These are phyloP conservation scores for Pseudozyma sp. DNA, from an alignment of 1,284 basidiomycete genomes.

Conservation along the genomic window DNA sequence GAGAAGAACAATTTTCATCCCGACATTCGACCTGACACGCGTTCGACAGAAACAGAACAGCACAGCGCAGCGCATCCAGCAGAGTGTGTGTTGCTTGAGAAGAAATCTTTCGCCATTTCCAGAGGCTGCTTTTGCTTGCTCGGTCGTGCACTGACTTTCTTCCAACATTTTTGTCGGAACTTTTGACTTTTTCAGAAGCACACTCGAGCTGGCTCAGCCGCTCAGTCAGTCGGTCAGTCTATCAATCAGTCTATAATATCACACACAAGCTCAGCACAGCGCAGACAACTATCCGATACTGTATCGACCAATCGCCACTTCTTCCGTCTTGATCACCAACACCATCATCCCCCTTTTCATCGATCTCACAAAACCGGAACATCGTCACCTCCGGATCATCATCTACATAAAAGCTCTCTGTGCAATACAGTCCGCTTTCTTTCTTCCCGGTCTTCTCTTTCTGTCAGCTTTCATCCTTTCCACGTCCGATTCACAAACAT, in stretches of 20 bases:
- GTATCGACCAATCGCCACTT: slow-evolving; percentile 4
- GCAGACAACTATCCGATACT: neutral
- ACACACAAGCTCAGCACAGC: no score
- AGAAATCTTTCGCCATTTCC: slow-evolving; percentile 13
- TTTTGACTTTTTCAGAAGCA: neutral
- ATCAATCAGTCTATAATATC: no score
- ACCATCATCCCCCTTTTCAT: slow-evolving; percentile 1
- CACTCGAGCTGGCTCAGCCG: neutral
- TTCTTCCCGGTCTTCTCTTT: neutral
- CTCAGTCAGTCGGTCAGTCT: neutral
- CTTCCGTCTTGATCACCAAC: neutral
- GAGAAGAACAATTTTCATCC: slow-evolving; percentile 33
- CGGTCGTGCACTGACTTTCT: neutral
- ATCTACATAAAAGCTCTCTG: slow-evolving; percentile 4
- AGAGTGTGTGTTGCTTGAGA: slow-evolving; percentile 25
- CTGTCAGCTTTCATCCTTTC: neutral
- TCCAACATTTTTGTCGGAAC: neutral
- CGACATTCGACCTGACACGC: neutral
- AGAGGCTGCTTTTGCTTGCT: neutral
- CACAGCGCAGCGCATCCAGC: no score
- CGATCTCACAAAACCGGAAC: neutral
- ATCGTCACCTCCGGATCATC: slow-evolving; percentile 3
- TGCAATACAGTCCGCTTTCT: slow-evolving; percentile 13
- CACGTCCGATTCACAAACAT: slow-evolving; percentile 25
- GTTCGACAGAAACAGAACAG: neutral